These are phyloP conservation scores for Phytophthora idaei DNA, from an alignment of 352 stramenopile species.

Conservation along the genomic window DNA sequence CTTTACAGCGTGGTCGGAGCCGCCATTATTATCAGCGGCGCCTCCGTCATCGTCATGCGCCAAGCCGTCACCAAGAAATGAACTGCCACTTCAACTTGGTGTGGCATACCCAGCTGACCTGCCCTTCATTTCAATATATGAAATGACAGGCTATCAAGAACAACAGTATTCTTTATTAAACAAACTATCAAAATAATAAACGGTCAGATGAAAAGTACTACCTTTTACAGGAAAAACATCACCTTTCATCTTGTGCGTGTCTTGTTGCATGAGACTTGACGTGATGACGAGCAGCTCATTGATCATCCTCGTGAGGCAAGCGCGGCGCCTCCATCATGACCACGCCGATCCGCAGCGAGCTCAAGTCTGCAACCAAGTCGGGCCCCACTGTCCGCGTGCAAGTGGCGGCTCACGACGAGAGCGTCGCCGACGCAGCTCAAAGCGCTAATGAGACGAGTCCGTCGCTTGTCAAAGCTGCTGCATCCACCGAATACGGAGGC, in stretches of 20 bases:
- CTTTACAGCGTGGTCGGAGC: constrained; percentile 58
- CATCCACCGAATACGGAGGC: constrained; percentile 12
- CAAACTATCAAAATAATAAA: neutral
- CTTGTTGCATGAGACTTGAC: neutral
- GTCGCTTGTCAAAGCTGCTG: constrained; percentile 11
- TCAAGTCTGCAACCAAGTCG: neutral
- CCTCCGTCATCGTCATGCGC: constrained; percentile 54
- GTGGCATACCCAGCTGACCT: too few relatives aligned
- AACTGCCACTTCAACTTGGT: neutral
- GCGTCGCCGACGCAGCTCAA: neutral
- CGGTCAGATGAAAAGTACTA: too few relatives aligned
- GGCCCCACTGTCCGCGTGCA: constrained; percentile 21
- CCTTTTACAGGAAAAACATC: neutral
- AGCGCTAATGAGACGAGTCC: constrained; percentile 15
- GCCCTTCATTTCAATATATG: neutral
- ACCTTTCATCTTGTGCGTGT: constrained; percentile 3
- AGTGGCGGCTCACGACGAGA: constrained; percentile 11
- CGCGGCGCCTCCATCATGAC: constrained; percentile 11
- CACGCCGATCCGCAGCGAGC: constrained; percentile 5
- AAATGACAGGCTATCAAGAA: neutral
- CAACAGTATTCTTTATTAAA: neutral
- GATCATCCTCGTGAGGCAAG: neutral
- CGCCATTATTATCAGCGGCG: constrained; percentile 52
- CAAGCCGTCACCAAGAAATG: constrained; percentile 18
- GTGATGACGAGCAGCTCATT: constrained; percentile 12